Percentiles rank a stretch among this genome's conserved stretches.
Conservation (phyloP, 192 early-diverging fungal genomes). For the Coemansia sp. region DNA sequence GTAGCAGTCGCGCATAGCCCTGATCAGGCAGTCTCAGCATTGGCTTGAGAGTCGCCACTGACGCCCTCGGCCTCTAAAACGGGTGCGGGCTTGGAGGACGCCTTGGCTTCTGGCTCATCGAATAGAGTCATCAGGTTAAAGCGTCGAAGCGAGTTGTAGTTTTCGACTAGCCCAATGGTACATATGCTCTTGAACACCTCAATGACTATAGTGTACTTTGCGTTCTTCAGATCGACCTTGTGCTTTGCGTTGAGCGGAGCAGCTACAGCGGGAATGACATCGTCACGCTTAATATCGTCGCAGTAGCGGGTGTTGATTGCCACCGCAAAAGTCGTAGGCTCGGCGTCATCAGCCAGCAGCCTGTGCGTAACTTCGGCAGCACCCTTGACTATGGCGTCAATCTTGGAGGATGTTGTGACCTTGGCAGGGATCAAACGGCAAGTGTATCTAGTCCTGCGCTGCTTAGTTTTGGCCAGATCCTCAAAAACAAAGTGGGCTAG, state of each 20-base stretch:
- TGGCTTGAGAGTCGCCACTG: background rate
- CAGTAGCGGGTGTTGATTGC: slow-evolving; percentile 53
- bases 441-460: slow-evolving; percentile 48
- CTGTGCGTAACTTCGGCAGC: slow-evolving; percentile 29
- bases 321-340: slow-evolving; percentile 51
- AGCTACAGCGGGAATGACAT: slow-evolving; percentile 47
- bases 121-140: slow-evolving; percentile 50
- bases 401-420: slow-evolving; percentile 39
- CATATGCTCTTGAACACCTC: slow-evolving; percentile 55
- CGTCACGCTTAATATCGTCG: slow-evolving; percentile 48
- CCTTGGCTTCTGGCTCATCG: slow-evolving; percentile 21
- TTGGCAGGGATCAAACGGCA: slow-evolving; percentile 44
- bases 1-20: background rate
- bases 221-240: slow-evolving; percentile 52
- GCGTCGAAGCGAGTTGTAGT: slow-evolving; percentile 43
- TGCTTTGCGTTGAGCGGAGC: slow-evolving; percentile 50
- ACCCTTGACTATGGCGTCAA: slow-evolving; percentile 47
- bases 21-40: background rate
- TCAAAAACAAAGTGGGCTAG: slow-evolving; percentile 47
- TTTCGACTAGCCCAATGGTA: slow-evolving; percentile 40
- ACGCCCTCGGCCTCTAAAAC: background rate
- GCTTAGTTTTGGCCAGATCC: slow-evolving; percentile 39
- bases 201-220: slow-evolving; percentile 48
- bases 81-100: background rate
- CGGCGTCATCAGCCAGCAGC: slow-evolving; percentile 46